Percentiles rank a stretch among this genome's conserved stretches.
These are phyloP conservation scores for Candida insectorum DNA, from an alignment of 805 yeast genomes.

Conservation along the genomic window DNA sequence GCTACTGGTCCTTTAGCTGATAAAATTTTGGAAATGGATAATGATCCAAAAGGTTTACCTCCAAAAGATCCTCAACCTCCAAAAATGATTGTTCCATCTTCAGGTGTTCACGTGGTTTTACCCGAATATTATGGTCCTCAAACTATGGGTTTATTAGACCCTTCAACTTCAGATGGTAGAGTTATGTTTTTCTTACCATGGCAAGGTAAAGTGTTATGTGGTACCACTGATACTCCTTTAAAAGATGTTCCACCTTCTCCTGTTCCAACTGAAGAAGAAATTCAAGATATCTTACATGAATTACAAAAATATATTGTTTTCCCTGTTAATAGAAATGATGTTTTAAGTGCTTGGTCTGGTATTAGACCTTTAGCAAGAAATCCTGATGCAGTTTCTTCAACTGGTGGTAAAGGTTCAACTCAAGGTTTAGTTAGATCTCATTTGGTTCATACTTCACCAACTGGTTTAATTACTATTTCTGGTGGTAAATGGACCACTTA, in stretches of 20 bases:
- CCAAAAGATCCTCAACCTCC: slow-evolving; percentile 51
- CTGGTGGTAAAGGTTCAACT: slow-evolving; percentile 51
- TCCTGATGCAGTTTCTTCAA: slow-evolving; percentile 68
- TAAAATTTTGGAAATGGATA: slow-evolving; percentile 80
- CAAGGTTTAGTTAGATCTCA: slow-evolving; percentile 92
- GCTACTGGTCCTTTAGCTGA: slow-evolving; percentile 97
- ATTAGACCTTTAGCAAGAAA: slow-evolving; percentile 92
- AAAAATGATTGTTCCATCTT: slow-evolving; percentile 87
- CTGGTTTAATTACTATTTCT: slow-evolving; percentile 82
- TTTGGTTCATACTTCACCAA: slow-evolving; percentile 64
- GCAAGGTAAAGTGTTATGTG: slow-evolving; percentile 96
- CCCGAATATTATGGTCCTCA: slow-evolving; percentile 92
- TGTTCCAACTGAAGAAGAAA: slow-evolving; percentile 82
- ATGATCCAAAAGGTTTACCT: slow-evolving; percentile 61
- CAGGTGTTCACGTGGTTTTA: slow-evolving; percentile 88
- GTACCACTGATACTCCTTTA: slow-evolving; percentile 92
- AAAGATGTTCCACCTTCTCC: slow-evolving; percentile 71
- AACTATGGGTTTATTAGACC: slow-evolving; percentile 85
- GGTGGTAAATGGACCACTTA: slow-evolving; percentile 99
- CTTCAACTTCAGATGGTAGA: slow-evolving; percentile 90
- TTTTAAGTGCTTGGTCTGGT: slow-evolving; percentile 95
- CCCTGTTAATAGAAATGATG: slow-evolving; percentile 87
- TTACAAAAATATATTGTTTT: slow-evolving; percentile 86
- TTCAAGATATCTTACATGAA: slow-evolving; percentile 81
- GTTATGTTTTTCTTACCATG: slow-evolving; percentile 97